Percentiles rank a stretch among this genome's conserved stretches.
These are phyloP conservation scores for Acacia confusa DNA, from an alignment of 306 rosid species.

Conservation along the genomic window DNA sequence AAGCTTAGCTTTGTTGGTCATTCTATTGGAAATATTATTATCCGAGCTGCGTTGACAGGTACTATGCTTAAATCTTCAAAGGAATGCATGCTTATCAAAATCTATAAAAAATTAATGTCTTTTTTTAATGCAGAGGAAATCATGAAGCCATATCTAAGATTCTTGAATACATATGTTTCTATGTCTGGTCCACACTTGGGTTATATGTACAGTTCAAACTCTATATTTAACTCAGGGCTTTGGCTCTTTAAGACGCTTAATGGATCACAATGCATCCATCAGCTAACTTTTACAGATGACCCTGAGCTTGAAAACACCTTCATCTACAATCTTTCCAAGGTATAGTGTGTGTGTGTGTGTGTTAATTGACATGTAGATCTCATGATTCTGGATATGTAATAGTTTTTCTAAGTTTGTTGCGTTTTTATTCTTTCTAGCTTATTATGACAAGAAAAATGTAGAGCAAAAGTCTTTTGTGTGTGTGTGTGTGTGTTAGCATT, in stretches of 20 bases:
- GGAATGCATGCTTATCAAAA: conserved; percentile 16
- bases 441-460: neutral
- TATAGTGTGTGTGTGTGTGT: no score
- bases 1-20: conserved; percentile 96
- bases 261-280: conserved; percentile 92
- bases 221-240: conserved; percentile 90
- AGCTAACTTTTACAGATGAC: conserved; percentile 90
- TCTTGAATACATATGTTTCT: conserved; percentile 80
- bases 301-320: conserved; percentile 87
- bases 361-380: neutral
- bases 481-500: neutral
- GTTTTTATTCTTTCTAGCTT: neutral
- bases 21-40: conserved; percentile 91
- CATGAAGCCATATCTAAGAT: conserved; percentile 84
- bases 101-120: conserved; percentile 1
- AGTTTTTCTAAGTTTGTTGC: neutral
- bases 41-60: conserved; percentile 93
- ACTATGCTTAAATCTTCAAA: conserved; percentile 11
- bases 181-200: conserved; percentile 99
- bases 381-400: neutral
- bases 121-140: conserved; percentile 68
- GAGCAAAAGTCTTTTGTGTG: neutral
- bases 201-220: conserved; percentile 89
- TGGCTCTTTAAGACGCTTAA: conserved; percentile 95
- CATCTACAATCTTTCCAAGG: conserved; percentile 94